A percentile compares a stretch with the other conserved stretches of the same genome.
These are phyloP conservation scores for Mycosphaerella arachidis DNA, from an alignment of 2,329 filamentous ascomycete species.

Conservation along the genomic window DNA sequence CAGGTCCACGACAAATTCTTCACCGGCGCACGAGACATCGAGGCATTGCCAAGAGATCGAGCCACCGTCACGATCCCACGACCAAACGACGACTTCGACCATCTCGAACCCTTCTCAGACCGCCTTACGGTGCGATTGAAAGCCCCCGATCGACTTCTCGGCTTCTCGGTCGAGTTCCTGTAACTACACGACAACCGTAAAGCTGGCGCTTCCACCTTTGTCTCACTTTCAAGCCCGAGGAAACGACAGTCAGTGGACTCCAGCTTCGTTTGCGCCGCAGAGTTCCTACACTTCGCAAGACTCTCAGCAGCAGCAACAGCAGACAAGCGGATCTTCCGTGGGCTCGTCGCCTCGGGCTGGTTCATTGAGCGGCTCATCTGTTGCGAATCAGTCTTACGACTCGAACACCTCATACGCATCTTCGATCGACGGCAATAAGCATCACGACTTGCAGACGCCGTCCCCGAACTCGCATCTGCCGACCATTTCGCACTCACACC, in stretches of 20 bases:
- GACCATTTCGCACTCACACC: constrained; percentile 16
- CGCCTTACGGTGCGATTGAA: neutral
- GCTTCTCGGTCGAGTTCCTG: constrained; percentile 15
- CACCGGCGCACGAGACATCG: neutral
- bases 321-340: constrained; percentile 61
- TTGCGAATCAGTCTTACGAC: constrained; percentile 40
- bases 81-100: neutral
- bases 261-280: constrained; percentile 59
- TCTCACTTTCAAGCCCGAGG: constrained; percentile 78
- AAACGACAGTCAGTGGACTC: constrained; percentile 67
- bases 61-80: neutral
- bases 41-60: neutral
- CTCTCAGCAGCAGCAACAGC: constrained; percentile 45
- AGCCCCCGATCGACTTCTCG: constrained; percentile 9
- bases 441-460: constrained; percentile 62
- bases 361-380: constrained; percentile 61
- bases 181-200: constrained; percentile 56
- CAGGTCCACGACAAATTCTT: constrained; percentile 8
- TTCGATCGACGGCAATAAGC: constrained; percentile 45
- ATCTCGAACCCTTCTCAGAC: neutral
- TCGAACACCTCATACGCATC: constrained; percentile 55
- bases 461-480: constrained; percentile 59
- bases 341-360: constrained; percentile 71
- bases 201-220: constrained; percentile 89
- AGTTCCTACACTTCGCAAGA: constrained; percentile 51